A percentile compares a stretch with the other conserved stretches of the same genome.
Conservation (phyloP, 2,329 filamentous ascomycete genomes). For the Penicillium sp. region DNA sequence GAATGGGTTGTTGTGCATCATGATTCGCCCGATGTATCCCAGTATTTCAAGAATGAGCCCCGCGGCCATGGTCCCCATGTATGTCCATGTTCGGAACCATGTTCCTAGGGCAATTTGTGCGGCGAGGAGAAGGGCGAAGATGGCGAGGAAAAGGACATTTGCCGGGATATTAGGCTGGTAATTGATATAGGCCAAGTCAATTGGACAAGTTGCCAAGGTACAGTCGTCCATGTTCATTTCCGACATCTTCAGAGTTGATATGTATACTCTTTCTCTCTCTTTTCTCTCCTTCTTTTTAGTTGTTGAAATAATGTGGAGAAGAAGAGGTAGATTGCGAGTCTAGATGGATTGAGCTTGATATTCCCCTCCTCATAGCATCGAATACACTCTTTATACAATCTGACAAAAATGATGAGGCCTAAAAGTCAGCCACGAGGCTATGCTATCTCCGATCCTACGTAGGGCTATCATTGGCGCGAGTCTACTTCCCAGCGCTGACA, state of each 20-base stretch:
- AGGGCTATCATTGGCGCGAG: neutral
- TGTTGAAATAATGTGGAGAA: too few relatives aligned
- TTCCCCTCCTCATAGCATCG: neutral
- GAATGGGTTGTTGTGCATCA: slow-evolving; percentile 58
- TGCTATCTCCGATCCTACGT: slow-evolving; percentile 1
- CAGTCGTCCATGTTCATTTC: slow-evolving; percentile 9
- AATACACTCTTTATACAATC: neutral
- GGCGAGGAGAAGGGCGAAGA: slow-evolving; percentile 13
- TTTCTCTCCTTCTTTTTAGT: too few relatives aligned
- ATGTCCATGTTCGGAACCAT: slow-evolving; percentile 17
- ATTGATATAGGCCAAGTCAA: slow-evolving; percentile 12
- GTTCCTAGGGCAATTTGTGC: slow-evolving; percentile 9
- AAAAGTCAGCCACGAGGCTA: neutral
- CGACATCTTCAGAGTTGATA: slow-evolving; percentile 1
- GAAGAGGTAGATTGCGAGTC: too few relatives aligned
- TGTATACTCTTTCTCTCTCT: neutral
- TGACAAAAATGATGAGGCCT: neutral
- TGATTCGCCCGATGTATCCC: slow-evolving; percentile 63
- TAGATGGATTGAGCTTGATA: neutral
- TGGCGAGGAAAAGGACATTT: slow-evolving; percentile 15
- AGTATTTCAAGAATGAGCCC: slow-evolving; percentile 62
- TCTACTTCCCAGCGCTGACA: neutral
- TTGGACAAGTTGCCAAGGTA: slow-evolving; percentile 16
- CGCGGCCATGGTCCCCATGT: slow-evolving; percentile 42
- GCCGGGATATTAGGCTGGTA: slow-evolving; percentile 17